A percentile compares a stretch with the other conserved stretches of the same genome.
phyloP scores from a whole-genome alignment of 345 rosid genomes.

The Rhizophora apiculata region DNA sequence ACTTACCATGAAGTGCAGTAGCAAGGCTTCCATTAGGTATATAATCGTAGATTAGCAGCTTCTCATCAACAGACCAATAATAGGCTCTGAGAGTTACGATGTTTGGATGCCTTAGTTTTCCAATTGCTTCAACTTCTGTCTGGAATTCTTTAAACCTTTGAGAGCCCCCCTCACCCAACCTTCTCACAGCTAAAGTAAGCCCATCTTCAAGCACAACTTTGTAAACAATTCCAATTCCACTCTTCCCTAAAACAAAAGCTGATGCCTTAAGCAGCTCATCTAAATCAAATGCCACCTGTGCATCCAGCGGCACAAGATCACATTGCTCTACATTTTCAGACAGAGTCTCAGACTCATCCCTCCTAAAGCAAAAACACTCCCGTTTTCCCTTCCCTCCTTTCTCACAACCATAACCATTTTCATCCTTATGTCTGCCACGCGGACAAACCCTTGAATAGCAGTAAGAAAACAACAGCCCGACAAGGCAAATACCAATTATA shows the following conservation, averaged over 20 bases:
- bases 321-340: constrained; percentile 77
- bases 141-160: constrained; percentile 95
- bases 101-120: constrained; percentile 87
- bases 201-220: constrained; percentile 96
- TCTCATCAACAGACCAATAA: constrained; percentile 98
- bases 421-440: constrained; percentile 37
- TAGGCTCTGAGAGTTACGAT: constrained; percentile 83
- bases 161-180: constrained; percentile 96
- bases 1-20: constrained; percentile 80
- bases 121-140: constrained; percentile 93
- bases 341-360: constrained; percentile 67
- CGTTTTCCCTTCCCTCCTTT: constrained; percentile 55
- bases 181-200: constrained; percentile 74
- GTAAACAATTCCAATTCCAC: constrained; percentile 94
- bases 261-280: constrained; percentile 96
- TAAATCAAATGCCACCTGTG: constrained; percentile 76
- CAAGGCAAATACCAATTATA: constrained; percentile 76
- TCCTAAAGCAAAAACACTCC: constrained; percentile 74
- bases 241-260: constrained; percentile 93
- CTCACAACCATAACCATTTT: constrained; percentile 41
- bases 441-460: constrained; percentile 68
- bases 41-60: constrained; percentile 83
- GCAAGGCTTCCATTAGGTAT: constrained; percentile 80
- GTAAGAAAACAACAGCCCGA: constrained; percentile 79
- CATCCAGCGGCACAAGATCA: constrained; percentile 73